A percentile compares a stretch with the other conserved stretches of the same genome.
phyloP scores from a whole-genome alignment of 352 stramenopile genomes.

The Elongisporangium senticosum region DNA sequence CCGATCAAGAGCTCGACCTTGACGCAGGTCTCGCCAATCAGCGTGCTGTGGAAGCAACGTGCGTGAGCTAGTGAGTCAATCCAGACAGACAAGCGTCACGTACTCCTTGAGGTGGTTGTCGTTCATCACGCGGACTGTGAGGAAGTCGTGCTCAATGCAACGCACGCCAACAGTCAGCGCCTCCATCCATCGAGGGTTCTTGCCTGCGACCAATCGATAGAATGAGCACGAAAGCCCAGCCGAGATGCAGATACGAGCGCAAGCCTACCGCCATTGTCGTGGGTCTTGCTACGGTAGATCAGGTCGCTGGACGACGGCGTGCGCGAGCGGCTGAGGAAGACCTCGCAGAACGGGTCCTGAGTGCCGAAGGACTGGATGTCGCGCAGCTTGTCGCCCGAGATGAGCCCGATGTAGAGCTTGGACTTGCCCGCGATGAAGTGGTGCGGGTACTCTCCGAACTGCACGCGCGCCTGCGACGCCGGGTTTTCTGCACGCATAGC shows the following conservation, averaged over 20 bases:
- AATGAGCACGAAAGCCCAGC: conserved; percentile 1
- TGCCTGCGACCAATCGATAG: conserved; percentile 23
- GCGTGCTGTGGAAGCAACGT: conserved; percentile 20
- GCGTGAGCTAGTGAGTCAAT: neutral
- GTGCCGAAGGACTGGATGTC: conserved; percentile 74
- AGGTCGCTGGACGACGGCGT: conserved; percentile 38
- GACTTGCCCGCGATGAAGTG: conserved; percentile 72
- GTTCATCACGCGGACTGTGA: conserved; percentile 78
- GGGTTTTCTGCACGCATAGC: conserved; percentile 47
- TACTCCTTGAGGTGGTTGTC: conserved; percentile 76
- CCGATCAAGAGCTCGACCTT: conserved; percentile 68
- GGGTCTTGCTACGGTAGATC: conserved; percentile 64
- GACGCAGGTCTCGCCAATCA: conserved; percentile 63
- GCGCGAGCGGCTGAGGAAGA: conserved; percentile 51
- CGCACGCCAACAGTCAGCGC: conserved; percentile 47
- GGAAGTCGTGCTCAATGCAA: conserved; percentile 76
- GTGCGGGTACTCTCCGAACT: conserved; percentile 68
- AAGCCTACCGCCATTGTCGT: conserved; percentile 63
- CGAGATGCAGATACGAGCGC: neutral
- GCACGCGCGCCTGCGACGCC: conserved; percentile 45
- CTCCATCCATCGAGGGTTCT: conserved; percentile 75
- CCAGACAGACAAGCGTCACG: conserved; percentile 9
- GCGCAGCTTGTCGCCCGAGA: conserved; percentile 67
- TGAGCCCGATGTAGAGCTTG: conserved; percentile 62
- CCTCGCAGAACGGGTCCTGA: conserved; percentile 69